Conservation (phyloP, 2,329 filamentous ascomycete species). For the Paecilomyces dactylethromorphus region DNA sequence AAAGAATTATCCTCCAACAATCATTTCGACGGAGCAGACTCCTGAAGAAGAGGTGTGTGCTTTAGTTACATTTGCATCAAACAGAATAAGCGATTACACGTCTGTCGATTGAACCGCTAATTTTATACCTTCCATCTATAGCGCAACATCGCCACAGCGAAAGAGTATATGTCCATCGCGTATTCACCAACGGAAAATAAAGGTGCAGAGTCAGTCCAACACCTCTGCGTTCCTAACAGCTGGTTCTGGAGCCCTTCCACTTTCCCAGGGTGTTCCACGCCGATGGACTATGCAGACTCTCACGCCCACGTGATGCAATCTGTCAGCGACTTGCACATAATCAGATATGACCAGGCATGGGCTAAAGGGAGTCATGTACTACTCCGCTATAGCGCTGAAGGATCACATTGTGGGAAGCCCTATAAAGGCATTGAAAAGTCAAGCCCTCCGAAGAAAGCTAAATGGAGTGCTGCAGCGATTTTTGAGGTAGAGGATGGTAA, state of each 20-base stretch:
- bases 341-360: constrained; percentile 28
- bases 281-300: constrained; percentile 31
- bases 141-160: constrained; percentile 25
- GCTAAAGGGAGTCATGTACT: constrained; percentile 29
- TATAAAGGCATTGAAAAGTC: constrained; percentile 29
- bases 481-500: constrained; percentile 31
- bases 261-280: constrained; percentile 29
- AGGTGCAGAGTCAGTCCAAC: constrained; percentile 23
- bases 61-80: neutral
- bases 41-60: neutral
- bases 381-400: constrained; percentile 31
- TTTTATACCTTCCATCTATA: neutral
- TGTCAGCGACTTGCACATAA: constrained; percentile 29
- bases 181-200: constrained; percentile 31
- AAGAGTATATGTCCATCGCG: constrained; percentile 32
- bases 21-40: neutral
- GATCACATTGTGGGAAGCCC: constrained; percentile 27
- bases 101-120: neutral
- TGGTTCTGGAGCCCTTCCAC: constrained; percentile 31
- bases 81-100: neutral
- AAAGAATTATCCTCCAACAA: neutral
- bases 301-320: constrained; percentile 29
- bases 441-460: constrained; percentile 20
- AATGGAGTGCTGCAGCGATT: constrained; percentile 33
- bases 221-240: constrained; percentile 25